Evolutionary conservation across 176 grass and related monocot genomes (phyloP).

Genomic region (Bothriochloa decipiens): DNA sequence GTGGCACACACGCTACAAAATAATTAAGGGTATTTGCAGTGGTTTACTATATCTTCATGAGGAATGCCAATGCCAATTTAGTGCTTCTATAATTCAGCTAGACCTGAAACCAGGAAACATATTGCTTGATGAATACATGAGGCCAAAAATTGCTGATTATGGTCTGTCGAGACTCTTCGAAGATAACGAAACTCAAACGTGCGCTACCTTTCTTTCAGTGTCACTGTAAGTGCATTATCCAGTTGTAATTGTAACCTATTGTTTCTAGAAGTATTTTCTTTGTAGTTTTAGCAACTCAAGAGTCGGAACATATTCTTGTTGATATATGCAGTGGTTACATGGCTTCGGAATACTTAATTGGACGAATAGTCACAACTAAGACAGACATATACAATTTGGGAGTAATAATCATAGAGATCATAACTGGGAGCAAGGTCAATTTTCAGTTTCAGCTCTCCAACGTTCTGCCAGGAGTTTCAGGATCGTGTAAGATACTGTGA

Average conservation of each 20-base stretch:
- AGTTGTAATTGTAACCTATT: no score
- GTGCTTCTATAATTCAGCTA: background rate
- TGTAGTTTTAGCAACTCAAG: background rate
- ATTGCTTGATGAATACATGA: background rate
- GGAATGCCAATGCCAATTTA: background rate
- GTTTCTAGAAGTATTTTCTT: background rate
- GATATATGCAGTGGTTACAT: conserved; percentile 37
- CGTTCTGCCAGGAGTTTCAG: background rate
- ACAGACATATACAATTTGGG: conserved; percentile 57
- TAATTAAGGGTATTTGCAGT: background rate
- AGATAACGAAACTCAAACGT: background rate
- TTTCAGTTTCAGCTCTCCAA: background rate
- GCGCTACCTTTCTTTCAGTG: background rate
- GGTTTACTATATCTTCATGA: conserved; percentile 25
- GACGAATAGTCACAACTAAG: background rate
- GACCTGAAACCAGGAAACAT: conserved; percentile 14
- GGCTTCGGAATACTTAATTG: conserved; percentile 23
- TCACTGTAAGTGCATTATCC: conserved; percentile 22
- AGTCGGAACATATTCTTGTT: background rate
- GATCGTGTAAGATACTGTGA: conserved; percentile 8
- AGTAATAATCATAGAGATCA: conserved; percentile 62
- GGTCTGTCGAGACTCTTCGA: background rate
- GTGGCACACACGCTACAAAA: background rate
- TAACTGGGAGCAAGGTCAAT: conserved; percentile 6
- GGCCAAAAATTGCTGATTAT: conserved; percentile 37